Evolutionary conservation across 805 yeast species (phyloP), one percentile per base, ranked within the genome.

Genomic region (Starmerella sp.): DNA sequence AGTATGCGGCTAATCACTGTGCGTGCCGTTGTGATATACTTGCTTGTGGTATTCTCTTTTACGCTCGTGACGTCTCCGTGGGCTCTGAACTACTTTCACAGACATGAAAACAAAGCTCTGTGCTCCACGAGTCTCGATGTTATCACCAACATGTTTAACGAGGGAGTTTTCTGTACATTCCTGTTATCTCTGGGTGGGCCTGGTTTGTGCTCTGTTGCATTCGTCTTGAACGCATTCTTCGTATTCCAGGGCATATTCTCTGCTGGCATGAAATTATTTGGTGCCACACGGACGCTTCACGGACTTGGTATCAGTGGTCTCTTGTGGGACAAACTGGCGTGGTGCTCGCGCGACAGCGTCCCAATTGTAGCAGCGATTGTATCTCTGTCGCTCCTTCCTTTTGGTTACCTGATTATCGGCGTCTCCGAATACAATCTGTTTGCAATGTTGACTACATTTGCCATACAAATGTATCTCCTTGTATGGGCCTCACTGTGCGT

Each of bases 401-500:
- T 54, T 5, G 51, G 54, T 4, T 58, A 56, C 28, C 51, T 48
- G 8, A 48, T 48, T 14, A 29, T 48, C 4, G 30, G 28, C 2
- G 51, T 48, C 6, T 28, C 51, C 2, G 43, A 30, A 7, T 17
- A 13, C 13, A n/a, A 30, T 11, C 39, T 50, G 17, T 50, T 31
- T 35, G 42, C 43, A 28, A 37, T 43, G 17, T 49, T 59, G 38
- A 47, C 51, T 15, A 29, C 32, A 7, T 57, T 54, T 47, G 56
- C 38, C 6, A 41, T 50, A 1, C 53, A 48, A 30, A 17, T 51
- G 14, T 32, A 39, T n/a, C n/a, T 49, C 14, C 67, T 86, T 35
- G 85, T 83, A 42, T 86, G 95, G 95, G 66, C 73, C 60, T 83
- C 84, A 2, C 77, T 83, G 76, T 80, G 84, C 62, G 63, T 80